These are phyloP conservation scores for Linum lewisii DNA, from an alignment of 345 rosid species.

Conservation along the genomic window DNA sequence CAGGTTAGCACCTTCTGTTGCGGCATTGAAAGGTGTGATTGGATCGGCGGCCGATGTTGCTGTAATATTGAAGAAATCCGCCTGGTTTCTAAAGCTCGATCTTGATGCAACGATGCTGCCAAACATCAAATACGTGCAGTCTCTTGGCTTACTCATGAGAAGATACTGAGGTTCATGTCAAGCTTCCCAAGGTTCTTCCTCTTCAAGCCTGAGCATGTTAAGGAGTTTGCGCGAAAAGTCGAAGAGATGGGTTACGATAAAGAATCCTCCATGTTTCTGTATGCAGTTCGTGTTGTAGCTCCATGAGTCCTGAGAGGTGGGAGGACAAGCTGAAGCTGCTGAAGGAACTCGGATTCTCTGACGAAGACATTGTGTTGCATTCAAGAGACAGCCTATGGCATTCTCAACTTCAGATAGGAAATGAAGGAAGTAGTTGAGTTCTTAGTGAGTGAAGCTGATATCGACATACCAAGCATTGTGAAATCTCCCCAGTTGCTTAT, in stretches of 20 bases:
- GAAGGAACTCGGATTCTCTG: slow-evolving; percentile 22
- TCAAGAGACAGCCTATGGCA: slow-evolving; percentile 22
- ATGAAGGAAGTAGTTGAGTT: slow-evolving; percentile 11
- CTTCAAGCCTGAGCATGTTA: slow-evolving; percentile 13
- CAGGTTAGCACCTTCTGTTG: slow-evolving; percentile 10
- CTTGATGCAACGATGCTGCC: slow-evolving; percentile 26
- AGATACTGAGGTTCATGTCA: slow-evolving; percentile 15
- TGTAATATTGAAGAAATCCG: slow-evolving; percentile 10
- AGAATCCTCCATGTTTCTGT: slow-evolving; percentile 20
- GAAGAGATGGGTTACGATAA: slow-evolving; percentile 28
- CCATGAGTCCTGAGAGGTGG: slow-evolving; percentile 24
- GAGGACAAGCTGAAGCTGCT: slow-evolving; percentile 25
- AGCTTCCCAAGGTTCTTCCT: slow-evolving; percentile 19
- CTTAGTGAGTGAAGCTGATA: slow-evolving; percentile 1
- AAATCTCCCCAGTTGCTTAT: slow-evolving; percentile 17
- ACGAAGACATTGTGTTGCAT: slow-evolving; percentile 15
- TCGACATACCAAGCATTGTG: slow-evolving; percentile 18
- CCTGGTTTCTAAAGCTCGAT: slow-evolving; percentile 19
- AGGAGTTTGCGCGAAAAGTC: slow-evolving; percentile 15
- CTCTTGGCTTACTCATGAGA: slow-evolving; percentile 19
- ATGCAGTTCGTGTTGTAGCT: slow-evolving; percentile 20
- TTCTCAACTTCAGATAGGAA: slow-evolving; percentile 26
- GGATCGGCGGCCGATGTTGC: slow-evolving; percentile 14
- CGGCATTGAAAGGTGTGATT: slow-evolving; percentile 14
- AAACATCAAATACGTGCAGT: slow-evolving; percentile 14